A percentile compares a stretch with the other conserved stretches of the same genome.
Conservation (phyloP, 2,329 filamentous ascomycete genomes). For the Alternaria incomplexa region DNA sequence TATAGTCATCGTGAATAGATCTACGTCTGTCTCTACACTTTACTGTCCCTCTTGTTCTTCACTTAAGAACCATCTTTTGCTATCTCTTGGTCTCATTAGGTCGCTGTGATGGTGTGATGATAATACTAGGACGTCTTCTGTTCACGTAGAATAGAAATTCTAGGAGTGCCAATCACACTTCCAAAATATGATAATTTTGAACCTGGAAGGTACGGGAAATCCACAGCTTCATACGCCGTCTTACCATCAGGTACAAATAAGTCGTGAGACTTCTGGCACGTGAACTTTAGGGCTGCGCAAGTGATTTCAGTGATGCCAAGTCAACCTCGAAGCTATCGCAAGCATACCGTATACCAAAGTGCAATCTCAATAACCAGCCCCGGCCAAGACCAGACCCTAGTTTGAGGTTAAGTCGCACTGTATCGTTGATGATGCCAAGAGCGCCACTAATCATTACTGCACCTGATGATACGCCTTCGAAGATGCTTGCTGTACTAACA, state of each 20-base stretch:
- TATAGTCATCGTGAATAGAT: background rate
- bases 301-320: background rate
- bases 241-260: background rate
- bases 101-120: rapidly evolving
- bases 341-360: background rate
- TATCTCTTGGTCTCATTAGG: background rate
- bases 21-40: background rate
- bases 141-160: background rate
- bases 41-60: background rate
- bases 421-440: background rate
- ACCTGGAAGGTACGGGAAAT: rapidly evolving
- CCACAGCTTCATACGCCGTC: background rate
- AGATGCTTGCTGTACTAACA: background rate
- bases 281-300: background rate
- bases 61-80: background rate
- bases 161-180: background rate
- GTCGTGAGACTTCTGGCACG: background rate
- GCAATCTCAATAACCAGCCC: background rate
- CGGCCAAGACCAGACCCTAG: background rate
- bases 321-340: background rate
- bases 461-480: rapidly evolving
- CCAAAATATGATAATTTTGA: background rate
- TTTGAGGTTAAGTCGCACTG: background rate
- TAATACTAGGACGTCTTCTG: background rate
- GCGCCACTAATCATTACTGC: background rate